Percentiles rank a stretch among this genome's conserved stretches.
Conservation (phyloP, 1,284 basidiomycete species). For the Gymnopus androsaceus region DNA sequence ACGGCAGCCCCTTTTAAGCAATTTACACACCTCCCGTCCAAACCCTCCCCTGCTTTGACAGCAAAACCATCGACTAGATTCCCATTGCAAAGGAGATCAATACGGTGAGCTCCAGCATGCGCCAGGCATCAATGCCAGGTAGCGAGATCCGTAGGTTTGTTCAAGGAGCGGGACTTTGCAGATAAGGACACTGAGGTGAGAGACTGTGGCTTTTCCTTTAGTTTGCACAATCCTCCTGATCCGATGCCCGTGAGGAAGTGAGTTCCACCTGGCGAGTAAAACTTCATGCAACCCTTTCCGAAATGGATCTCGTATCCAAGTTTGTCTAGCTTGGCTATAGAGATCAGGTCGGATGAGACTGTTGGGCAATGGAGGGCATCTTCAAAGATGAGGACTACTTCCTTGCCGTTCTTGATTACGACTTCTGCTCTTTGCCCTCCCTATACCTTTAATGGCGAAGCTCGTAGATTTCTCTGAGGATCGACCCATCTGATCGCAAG, state of each 20-base stretch:
- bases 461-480: background rate
- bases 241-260: constrained; percentile 3
- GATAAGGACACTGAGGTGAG: background rate
- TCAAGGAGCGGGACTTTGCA: background rate
- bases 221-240: background rate
- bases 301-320: background rate
- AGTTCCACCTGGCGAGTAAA: background rate
- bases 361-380: constrained; percentile 2
- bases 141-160: background rate
- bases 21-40: constrained; percentile 1
- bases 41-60: background rate
- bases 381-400: constrained; percentile 3
- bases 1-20: constrained; percentile 6
- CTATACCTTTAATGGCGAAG: constrained; percentile 3
- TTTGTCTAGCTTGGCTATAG: background rate
- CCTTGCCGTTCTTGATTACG: background rate
- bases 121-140: constrained; percentile 7
- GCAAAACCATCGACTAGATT: constrained; percentile 11
- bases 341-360: background rate
- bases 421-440: constrained; percentile 5
- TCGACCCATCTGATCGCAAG: background rate
- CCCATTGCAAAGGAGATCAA: background rate
- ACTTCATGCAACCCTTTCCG: background rate
- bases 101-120: background rate
- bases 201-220: background rate